Percentiles rank a stretch among this genome's conserved stretches.
These are phyloP conservation scores for Pleurotus salmoneostramineus DNA, from an alignment of 768 basidiomycete species.

Conservation along the genomic window DNA sequence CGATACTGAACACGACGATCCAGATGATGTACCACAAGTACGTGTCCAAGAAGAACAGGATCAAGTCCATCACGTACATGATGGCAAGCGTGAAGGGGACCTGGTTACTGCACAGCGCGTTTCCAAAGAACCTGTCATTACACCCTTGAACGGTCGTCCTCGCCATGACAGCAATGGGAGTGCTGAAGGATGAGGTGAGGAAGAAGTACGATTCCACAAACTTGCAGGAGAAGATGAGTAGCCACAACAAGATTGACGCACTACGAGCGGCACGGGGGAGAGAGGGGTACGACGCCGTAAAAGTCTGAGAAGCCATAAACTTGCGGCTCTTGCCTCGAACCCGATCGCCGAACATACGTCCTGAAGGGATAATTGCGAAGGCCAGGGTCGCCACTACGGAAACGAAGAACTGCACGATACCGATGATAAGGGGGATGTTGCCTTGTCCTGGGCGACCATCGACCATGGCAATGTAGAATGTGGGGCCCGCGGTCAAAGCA, in stretches of 20 bases:
- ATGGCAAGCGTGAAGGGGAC: conserved; percentile 92
- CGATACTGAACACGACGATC: conserved; percentile 93
- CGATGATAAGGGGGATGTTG: conserved; percentile 85
- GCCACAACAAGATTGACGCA: conserved; percentile 86
- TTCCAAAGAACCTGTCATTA: conserved; percentile 79
- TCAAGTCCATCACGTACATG: conserved; percentile 99
- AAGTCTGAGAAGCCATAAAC: conserved; percentile 98
- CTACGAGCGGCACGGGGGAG: conserved; percentile 69
- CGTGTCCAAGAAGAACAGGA: conserved; percentile 98
- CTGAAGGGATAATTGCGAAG: conserved; percentile 90
- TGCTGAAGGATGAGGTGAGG: conserved; percentile 93
- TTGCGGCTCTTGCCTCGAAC: conserved; percentile 97
- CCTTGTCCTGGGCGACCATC: conserved; percentile 57
- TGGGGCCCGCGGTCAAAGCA: conserved; percentile 89
- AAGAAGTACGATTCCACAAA: conserved; percentile 98
- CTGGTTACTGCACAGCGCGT: conserved; percentile 82
- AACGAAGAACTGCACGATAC: conserved; percentile 91
- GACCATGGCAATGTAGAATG: conserved; percentile 87
- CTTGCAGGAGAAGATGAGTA: conserved; percentile 95
- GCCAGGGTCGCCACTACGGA: conserved; percentile 78
- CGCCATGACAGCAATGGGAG: conserved; percentile 95
- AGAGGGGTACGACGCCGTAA: conserved; percentile 94
- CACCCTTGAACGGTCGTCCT: conserved; percentile 92
- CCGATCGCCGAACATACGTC: conserved; percentile 97
- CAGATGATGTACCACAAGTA: conserved; percentile 99